Percentiles rank a stretch among this genome's conserved stretches.
Evolutionary conservation across 1,284 basidiomycete genomes (phyloP).

Genomic region (Vanrija pseudolonga): DNA sequence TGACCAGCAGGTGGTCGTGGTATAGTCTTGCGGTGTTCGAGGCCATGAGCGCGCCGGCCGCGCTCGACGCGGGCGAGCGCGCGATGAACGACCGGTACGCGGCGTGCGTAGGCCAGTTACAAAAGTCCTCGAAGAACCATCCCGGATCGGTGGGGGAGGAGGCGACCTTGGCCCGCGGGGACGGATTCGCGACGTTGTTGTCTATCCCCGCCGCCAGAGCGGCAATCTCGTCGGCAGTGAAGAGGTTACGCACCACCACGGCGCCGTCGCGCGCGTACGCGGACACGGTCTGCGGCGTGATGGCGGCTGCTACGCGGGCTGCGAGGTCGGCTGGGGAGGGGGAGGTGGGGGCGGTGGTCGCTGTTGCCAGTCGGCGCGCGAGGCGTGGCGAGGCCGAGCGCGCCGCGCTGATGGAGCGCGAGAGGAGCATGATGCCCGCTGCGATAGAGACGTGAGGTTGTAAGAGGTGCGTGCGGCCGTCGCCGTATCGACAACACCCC

Average conservation of each 20-base stretch:
- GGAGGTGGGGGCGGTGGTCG: too few species aligned
- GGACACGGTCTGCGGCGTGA: conserved; percentile 7
- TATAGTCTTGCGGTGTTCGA: conserved; percentile 4
- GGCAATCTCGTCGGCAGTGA: conserved; percentile 8
- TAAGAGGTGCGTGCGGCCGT: too few species aligned
- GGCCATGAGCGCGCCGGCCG: conserved; percentile 9
- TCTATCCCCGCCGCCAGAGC: conserved; percentile 10
- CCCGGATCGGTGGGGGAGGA: conserved; percentile 10
- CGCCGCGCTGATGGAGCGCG: too few species aligned
- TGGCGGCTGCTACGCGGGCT: conserved; percentile 6
- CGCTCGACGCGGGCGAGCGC: conserved; percentile 2
- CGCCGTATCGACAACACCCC: too few species aligned
- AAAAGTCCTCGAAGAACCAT: conserved; percentile 22
- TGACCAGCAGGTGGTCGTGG: conserved; percentile 18
- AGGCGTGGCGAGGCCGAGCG: too few species aligned
- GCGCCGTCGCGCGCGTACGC: conserved; percentile 10
- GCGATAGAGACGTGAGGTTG: too few species aligned
- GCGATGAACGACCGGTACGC: conserved; percentile 11
- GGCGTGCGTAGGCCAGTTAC: conserved; percentile 10
- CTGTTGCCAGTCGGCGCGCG: too few species aligned
- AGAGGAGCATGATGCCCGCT: too few species aligned
- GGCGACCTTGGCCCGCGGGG: conserved; percentile 8
- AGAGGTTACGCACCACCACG: conserved; percentile 7
- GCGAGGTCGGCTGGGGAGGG: neutral
- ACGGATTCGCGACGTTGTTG: conserved; percentile 4